A percentile compares a stretch with the other conserved stretches of the same genome.
Evolutionary conservation across 306 rosid species (phyloP).

Genomic region (Vigna reflexopilosa): DNA sequence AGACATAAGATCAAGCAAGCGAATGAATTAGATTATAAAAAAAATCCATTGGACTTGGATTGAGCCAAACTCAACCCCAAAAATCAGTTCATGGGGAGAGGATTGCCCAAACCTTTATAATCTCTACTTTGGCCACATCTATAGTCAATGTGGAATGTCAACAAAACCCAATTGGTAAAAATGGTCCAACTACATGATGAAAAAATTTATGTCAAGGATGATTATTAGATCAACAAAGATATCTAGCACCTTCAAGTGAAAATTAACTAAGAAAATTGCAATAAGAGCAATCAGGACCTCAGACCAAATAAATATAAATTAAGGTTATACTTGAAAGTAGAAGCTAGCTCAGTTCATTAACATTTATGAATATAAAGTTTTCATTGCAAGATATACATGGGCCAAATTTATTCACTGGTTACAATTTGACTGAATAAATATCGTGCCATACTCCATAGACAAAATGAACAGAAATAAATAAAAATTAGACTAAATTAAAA

Average conservation of each 20-base stretch:
- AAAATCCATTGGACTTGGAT: background rate
- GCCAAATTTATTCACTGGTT: constrained; percentile 3
- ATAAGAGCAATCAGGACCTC: constrained; percentile 16
- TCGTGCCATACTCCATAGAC: background rate
- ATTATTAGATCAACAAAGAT: constrained; percentile 22
- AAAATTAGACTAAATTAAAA: background rate
- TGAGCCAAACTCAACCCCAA: background rate
- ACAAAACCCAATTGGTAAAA: constrained; percentile 21
- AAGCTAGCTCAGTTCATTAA: constrained; percentile 28
- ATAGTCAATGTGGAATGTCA: background rate
- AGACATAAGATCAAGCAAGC: constrained; percentile 35
- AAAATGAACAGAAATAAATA: constrained; percentile 12
- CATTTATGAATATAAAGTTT: constrained; percentile 18
- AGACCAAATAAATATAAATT: background rate
- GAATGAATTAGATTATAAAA: constrained; percentile 19
- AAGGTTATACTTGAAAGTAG: constrained; percentile 11
- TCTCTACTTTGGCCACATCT: background rate
- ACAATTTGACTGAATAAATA: constrained; percentile 8
- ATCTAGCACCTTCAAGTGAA: constrained; percentile 15
- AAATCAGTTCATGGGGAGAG: background rate
- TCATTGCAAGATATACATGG: constrained; percentile 4
- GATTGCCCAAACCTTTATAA: background rate
- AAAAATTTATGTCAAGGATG: constrained; percentile 7
- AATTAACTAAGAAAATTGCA: constrained; percentile 29
- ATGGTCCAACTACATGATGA: background rate